Base-by-base conservation (phyloP, 345 rosid species). In the Ailanthus altissimus region DNA sequence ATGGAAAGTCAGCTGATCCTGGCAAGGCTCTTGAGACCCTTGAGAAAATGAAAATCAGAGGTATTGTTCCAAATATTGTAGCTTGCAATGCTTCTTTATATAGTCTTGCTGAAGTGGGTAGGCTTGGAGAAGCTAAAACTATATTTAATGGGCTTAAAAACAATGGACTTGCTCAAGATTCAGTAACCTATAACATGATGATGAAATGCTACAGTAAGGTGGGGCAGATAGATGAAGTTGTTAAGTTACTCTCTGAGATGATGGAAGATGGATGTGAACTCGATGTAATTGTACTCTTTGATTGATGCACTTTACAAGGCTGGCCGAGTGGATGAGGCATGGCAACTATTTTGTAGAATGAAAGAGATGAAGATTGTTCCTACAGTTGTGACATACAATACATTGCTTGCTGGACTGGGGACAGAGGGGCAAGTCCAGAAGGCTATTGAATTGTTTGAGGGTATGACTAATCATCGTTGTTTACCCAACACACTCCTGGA, bases 171-270 rank as follows among this genome's bases (percentile, higher is more conserved):
- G 80, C 82, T 15, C 91, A 96, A 32, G 98, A 95, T 87, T 88
- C 96, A 67, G 89, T 93, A 60, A 90, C 96, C 18, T 95, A 95
- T 88, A 93, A 91, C 90, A 92, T 91, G 96, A 93, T 93, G 98
- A 93, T 95, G 93, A 95, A 87, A 83, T 95, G 98, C 88, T 90
- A 86, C 60, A 86, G 92, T 72, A 90, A 93, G 79, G 93, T 71
- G 57, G 93, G 97, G 70, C 80, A 84, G 74, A 85, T 92, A 75
- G 99, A 93, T 67, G 90, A 90, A 81, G 98, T 98, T 72, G 83
- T 90, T 75, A 81, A 82, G 79, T 86, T 95, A 74, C 87, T 95
- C 25, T 82, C 91, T 20, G 96, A 95, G 82, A 95, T 93, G 98
- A 58, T 82, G 54, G 86, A 88, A 73, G 84, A 70, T 68, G 82